Percentiles rank a stretch among this genome's conserved stretches.
phyloP scores from a whole-genome alignment of 192 early-diverging fungal species.

The Hyaloraphidium curvatum region DNA sequence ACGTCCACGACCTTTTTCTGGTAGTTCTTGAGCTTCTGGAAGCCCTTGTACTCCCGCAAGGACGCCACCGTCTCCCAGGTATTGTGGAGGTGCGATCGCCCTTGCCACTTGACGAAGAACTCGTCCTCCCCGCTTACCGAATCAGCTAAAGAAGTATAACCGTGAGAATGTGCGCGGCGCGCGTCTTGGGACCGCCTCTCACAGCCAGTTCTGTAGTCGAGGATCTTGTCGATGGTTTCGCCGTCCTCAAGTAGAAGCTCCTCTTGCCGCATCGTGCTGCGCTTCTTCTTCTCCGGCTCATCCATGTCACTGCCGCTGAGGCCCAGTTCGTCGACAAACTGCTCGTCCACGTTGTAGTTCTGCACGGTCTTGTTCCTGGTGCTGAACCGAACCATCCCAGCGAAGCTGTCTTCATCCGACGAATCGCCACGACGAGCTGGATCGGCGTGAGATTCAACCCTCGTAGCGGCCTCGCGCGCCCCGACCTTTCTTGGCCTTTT shows the following conservation, averaged over 20 bases:
- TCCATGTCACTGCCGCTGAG: no score
- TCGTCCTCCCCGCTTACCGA: no score
- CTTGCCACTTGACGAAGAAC: constrained; percentile 90
- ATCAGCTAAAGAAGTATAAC: background rate
- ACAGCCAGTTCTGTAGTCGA: background rate
- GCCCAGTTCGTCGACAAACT: constrained; percentile 22
- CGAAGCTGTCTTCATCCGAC: no score
- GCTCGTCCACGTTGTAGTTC: constrained; percentile 21
- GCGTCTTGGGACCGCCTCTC: background rate
- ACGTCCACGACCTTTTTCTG: constrained; percentile 39
- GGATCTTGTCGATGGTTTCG: background rate
- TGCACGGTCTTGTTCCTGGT: no score
- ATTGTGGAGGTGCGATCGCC: constrained; percentile 70
- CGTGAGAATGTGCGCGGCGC: background rate
- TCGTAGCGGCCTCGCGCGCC: no score
- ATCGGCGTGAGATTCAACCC: no score
- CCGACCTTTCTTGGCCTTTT: no score
- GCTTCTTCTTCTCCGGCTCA: constrained; percentile 7
- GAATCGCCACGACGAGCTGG: no score
- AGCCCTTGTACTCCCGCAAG: constrained; percentile 58
- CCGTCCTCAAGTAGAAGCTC: background rate
- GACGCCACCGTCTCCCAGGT: constrained; percentile 65
- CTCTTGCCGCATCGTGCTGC: constrained; percentile 7
- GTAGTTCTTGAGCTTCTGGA: constrained; percentile 77
- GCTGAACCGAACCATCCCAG: no score